Conservation (phyloP, 2,329 filamentous ascomycete species). For the Aspergillus fischeri region DNA sequence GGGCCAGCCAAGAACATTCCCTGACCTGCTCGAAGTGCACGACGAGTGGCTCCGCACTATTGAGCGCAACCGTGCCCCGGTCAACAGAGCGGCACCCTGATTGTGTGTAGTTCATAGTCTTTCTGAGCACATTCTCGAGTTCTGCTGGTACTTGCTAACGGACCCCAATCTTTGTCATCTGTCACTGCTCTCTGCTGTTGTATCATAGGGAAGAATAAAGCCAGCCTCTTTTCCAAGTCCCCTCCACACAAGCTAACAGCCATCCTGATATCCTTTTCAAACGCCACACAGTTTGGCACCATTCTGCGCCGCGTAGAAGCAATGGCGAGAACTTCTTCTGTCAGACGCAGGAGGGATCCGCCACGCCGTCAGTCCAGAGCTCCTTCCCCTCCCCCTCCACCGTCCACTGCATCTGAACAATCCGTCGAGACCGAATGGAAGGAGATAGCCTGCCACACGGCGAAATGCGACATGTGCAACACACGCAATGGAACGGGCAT, state of each 20-base stretch:
- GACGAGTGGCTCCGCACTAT: no score
- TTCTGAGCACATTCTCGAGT: background rate
- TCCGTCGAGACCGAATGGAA: slow-evolving; percentile 17
- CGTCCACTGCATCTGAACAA: background rate
- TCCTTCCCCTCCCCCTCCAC: background rate
- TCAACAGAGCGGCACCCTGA: background rate
- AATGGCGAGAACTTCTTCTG: background rate
- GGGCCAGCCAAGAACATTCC: no score
- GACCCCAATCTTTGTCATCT: background rate
- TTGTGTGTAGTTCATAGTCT: background rate
- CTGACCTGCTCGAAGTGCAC: no score
- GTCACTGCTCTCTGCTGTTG: background rate
- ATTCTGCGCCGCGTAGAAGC: background rate
- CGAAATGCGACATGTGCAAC: slow-evolving; percentile 38
- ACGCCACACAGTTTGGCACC: background rate
- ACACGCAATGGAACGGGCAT: slow-evolving; percentile 29
- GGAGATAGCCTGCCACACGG: slow-evolving; percentile 29
- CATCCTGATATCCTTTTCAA: background rate
- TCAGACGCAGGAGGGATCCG: background rate
- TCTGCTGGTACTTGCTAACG: background rate
- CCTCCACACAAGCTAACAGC: background rate
- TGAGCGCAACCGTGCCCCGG: no score
- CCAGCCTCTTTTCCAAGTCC: background rate
- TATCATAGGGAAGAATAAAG: background rate
- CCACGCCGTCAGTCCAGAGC: background rate